Conservation (phyloP, 2,329 filamentous ascomycete species). For the Ceratocystis alfenasii region DNA sequence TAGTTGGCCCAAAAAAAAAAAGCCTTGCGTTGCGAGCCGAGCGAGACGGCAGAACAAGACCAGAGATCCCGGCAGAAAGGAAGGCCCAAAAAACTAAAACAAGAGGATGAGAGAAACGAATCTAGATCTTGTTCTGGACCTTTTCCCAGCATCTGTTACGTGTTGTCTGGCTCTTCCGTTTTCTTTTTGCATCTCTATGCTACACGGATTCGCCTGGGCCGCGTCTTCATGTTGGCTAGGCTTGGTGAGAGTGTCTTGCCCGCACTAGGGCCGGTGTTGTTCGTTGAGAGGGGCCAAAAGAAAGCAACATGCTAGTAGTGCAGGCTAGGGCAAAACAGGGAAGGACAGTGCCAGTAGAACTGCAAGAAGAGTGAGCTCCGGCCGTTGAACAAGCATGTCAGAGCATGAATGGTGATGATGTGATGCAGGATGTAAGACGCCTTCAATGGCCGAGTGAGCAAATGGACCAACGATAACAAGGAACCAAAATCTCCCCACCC, state of each 20-base stretch:
- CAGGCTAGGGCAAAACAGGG: background rate
- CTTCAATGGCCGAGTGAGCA: background rate
- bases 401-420: background rate
- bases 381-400: background rate
- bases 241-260: background rate
- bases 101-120: background rate
- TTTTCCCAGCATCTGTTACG: background rate
- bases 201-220: background rate
- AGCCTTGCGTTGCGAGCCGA: too few relatives aligned
- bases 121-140: background rate
- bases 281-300: too few relatives aligned
- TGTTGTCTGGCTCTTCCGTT: background rate
- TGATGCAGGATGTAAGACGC: background rate
- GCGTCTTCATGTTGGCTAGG: background rate
- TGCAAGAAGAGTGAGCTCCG: background rate
- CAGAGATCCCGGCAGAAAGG: background rate
- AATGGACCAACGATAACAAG: background rate
- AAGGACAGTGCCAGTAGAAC: background rate
- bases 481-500: background rate
- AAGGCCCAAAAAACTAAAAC: background rate
- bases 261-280: background rate
- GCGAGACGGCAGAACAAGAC: background rate
- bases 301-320: background rate
- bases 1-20: too few relatives aligned
- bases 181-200: background rate